Percentiles rank a stretch among this genome's conserved stretches.
phyloP scores from a whole-genome alignment of 75 land plant species.

The Pinus taeda region DNA sequence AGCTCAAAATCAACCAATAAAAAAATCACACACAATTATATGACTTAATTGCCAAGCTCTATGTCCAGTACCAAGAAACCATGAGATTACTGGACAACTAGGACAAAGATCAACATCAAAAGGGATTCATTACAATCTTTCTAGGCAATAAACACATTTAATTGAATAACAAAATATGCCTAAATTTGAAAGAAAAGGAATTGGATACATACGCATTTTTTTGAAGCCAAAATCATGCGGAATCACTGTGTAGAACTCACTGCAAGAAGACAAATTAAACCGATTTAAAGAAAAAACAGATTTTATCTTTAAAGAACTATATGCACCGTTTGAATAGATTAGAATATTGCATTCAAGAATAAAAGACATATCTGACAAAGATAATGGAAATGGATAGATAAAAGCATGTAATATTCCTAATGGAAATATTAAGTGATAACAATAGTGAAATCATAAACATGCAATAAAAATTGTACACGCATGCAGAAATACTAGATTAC shows the following conservation, averaged over 20 bases:
- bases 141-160: not conserved
- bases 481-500: no score
- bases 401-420: no score
- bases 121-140: not conserved
- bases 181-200: not conserved
- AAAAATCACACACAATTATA: not conserved
- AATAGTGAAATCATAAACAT: no score
- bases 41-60: not conserved
- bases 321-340: no score
- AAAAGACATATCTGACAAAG: no score
- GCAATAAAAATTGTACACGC: no score
- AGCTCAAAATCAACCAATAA: not conserved
- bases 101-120: not conserved
- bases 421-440: no score
- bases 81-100: not conserved
- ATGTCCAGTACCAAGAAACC: not conserved
- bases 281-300: no score
- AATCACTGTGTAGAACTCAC: slow-evolving; percentile 94
- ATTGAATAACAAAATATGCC: not conserved
- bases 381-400: no score
- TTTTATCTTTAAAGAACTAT: no score
- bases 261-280: slow-evolving; percentile 35
- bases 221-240: slow-evolving; percentile 97
- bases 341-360: no score
- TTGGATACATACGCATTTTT: slow-evolving; percentile 74